Percentiles rank a stretch among this genome's conserved stretches.
phyloP scores from a whole-genome alignment of 306 rosid species.

The Ziziphus jujuba region DNA sequence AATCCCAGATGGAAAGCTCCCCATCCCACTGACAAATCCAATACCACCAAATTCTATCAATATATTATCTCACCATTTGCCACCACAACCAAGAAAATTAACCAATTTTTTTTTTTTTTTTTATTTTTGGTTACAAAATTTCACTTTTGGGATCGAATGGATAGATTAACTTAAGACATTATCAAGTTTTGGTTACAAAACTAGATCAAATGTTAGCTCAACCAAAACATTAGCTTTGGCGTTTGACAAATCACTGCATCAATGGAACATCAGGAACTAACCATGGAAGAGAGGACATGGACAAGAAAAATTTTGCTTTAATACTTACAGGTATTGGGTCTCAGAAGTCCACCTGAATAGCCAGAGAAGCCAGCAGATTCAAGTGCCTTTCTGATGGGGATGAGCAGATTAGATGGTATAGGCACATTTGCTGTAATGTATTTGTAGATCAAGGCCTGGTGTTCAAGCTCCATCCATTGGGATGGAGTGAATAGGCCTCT shows the following conservation, averaged over 20 bases:
- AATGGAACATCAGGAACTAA: too few species aligned
- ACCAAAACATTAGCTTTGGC: too few species aligned
- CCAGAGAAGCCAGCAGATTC: conserved; percentile 64
- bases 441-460: conserved; percentile 95
- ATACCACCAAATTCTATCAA: neutral
- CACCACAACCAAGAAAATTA: too few species aligned
- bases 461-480: conserved; percentile 97
- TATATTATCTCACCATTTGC: neutral
- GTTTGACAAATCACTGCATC: too few species aligned
- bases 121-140: neutral
- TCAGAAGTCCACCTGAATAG: conserved; percentile 53
- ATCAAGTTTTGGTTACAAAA: too few species aligned
- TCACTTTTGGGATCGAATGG: neutral
- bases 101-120: too few species aligned
- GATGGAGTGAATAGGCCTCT: conserved; percentile 83
- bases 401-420: conserved; percentile 76
- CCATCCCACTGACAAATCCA: conserved; percentile 72
- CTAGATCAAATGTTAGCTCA: too few species aligned
- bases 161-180: neutral
- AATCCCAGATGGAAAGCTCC: conserved; percentile 89
- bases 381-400: conserved; percentile 78
- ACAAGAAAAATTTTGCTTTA: neutral
- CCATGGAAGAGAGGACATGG: neutral
- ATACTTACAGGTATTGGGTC: conserved; percentile 65
- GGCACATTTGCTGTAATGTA: conserved; percentile 75